Percentiles rank a stretch among this genome's conserved stretches.
Conservation (phyloP, 2,329 filamentous ascomycete genomes). For the Verticillium nubilum region DNA sequence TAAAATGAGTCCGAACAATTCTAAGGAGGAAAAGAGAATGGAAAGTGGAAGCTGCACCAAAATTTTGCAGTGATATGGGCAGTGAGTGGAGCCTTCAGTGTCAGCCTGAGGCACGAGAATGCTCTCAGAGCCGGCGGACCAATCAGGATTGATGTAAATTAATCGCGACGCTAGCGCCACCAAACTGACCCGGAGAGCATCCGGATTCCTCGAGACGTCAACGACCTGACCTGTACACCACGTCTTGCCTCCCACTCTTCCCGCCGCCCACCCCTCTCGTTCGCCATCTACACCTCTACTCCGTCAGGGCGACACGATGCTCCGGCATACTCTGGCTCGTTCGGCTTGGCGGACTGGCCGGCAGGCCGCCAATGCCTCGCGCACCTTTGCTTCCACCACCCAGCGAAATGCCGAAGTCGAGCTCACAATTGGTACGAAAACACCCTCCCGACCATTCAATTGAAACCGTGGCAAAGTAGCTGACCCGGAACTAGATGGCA, state of each 20-base stretch:
- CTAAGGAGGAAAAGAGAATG: constrained; percentile 38
- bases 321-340: constrained; percentile 63
- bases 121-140: constrained; percentile 17
- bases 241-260: constrained; percentile 19
- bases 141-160: constrained; percentile 39
- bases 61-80: constrained; percentile 7
- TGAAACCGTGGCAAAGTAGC: constrained; percentile 18
- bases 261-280: constrained; percentile 28
- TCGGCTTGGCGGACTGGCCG: constrained; percentile 62
- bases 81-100: background rate
- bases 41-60: constrained; percentile 11
- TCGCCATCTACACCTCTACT: constrained; percentile 25
- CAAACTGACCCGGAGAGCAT: constrained; percentile 31
- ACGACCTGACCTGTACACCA: constrained; percentile 27
- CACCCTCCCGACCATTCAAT: constrained; percentile 19
- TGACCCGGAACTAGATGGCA: constrained; percentile 66
- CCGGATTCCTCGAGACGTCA: constrained; percentile 30
- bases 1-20: constrained; percentile 67
- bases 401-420: constrained; percentile 86
- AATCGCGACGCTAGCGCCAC: constrained; percentile 35
- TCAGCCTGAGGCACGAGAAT: constrained; percentile 30
- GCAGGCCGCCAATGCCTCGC: constrained; percentile 55
- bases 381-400: constrained; percentile 76
- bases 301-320: constrained; percentile 61
- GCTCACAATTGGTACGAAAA: constrained; percentile 76